Evolutionary conservation across 495 filamentous ascomycete species (phyloP).

Genomic region (Neurospora sp.): DNA sequence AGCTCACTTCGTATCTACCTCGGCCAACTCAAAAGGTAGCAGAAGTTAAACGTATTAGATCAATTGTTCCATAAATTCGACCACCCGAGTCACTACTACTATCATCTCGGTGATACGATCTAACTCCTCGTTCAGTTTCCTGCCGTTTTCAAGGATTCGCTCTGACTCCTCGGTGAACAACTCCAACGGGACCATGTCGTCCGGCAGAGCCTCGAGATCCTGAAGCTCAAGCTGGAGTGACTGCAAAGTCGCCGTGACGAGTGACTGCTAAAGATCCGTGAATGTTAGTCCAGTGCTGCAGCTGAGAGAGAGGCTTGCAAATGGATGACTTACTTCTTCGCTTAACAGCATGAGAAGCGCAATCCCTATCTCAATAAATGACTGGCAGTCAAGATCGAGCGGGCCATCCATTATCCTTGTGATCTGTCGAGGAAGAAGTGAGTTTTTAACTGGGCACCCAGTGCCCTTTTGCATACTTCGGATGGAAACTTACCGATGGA

Average conservation of each 20-base stretch:
- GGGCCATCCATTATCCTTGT: too few relatives aligned
- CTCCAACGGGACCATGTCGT: neutral
- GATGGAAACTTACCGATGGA: neutral
- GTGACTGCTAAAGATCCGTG: neutral
- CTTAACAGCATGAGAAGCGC: neutral
- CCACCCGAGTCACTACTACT: neutral
- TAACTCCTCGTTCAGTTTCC: neutral
- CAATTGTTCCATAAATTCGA: neutral
- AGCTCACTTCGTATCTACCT: neutral
- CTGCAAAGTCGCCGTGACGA: neutral
- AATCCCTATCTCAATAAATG: neutral
- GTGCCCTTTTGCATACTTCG: neutral
- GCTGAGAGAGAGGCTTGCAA: neutral
- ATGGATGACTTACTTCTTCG: neutral
- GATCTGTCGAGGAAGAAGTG: neutral
- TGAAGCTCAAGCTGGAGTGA: neutral
- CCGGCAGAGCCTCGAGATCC: neutral
- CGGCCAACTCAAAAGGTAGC: neutral
- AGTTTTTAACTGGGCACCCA: neutral
- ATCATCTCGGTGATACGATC: neutral
- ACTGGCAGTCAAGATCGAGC: neutral
- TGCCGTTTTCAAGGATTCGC: rapidly evolving
- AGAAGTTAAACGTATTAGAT: neutral
- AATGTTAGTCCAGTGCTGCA: neutral
- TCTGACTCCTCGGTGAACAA: neutral